phyloP scores from a whole-genome alignment of 768 basidiomycete species.

The Calvatia gigantea region DNA sequence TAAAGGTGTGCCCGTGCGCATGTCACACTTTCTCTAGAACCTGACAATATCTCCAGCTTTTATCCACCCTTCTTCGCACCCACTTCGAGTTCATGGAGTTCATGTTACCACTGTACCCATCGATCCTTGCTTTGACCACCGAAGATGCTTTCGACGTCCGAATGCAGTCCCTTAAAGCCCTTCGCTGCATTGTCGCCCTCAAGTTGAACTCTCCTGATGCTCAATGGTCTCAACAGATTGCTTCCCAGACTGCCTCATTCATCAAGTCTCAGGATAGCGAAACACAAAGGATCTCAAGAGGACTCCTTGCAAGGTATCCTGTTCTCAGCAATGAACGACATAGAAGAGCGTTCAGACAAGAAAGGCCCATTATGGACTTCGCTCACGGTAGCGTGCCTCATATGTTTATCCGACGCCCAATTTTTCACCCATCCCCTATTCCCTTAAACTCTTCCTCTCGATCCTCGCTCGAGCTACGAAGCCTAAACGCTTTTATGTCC shows the following conservation, averaged over 20 bases:
- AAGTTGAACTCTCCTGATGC: not conserved
- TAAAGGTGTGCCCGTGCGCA: not conserved
- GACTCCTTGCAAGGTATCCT: slow-evolving; percentile 25
- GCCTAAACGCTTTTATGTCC: slow-evolving; percentile 32
- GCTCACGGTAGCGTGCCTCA: slow-evolving; percentile 40
- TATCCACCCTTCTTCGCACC: slow-evolving; percentile 1
- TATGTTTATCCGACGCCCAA: slow-evolving; percentile 40
- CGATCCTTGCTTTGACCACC: not conserved
- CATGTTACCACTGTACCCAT: not conserved
- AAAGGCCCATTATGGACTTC: slow-evolving; percentile 42
- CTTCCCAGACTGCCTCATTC: not conserved
- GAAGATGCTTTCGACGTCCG: not conserved
- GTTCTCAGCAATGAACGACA: slow-evolving; percentile 14
- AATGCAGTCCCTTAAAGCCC: slow-evolving; percentile 1
- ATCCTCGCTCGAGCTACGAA: slow-evolving; percentile 28
- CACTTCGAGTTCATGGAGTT: not conserved
- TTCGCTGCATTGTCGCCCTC: slow-evolving; percentile 1
- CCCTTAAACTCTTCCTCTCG: slow-evolving; percentile 35
- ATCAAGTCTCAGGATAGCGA: slow-evolving; percentile 5
- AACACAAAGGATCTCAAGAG: slow-evolving; percentile 19
- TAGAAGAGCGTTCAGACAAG: not conserved
- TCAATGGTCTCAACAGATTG: slow-evolving; percentile 1
- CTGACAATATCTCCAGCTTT: not conserved
- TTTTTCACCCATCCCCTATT: slow-evolving; percentile 38
- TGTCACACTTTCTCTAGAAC: not conserved